A percentile compares a stretch with the other conserved stretches of the same genome.
Conservation (phyloP, 306 rosid genomes). For the Cyclanthera cordifolia region DNA sequence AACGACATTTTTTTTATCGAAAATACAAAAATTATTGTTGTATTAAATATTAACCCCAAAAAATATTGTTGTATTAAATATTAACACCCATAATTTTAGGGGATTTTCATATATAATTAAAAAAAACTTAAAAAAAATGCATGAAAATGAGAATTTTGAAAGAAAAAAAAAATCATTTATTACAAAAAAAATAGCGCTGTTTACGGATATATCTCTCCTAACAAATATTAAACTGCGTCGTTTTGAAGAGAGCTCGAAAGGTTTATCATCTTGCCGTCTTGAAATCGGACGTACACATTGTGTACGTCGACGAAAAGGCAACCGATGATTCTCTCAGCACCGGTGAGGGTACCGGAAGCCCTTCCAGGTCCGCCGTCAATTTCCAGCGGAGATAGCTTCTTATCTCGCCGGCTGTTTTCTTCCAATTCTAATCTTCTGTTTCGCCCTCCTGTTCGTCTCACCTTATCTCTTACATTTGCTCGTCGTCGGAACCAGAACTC, state of each 20-base stretch:
- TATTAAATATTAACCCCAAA: no score
- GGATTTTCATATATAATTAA: no score
- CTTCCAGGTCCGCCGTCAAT: slow-evolving; percentile 26
- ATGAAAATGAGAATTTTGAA: no score
- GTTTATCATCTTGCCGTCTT: not conserved
- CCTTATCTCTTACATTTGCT: slow-evolving; percentile 25
- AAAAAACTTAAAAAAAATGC: no score
- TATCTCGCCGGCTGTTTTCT: not conserved
- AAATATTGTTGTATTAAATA: no score
- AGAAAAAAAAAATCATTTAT: no score
- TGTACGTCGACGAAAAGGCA: not conserved
- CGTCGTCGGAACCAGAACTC: slow-evolving; percentile 27
- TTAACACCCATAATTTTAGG: not conserved
- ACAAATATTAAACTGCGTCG: not conserved
- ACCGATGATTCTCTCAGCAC: slow-evolving; percentile 8
- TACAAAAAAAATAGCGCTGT: no score
- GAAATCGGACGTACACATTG: not conserved
- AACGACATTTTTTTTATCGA: no score
- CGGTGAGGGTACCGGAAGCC: slow-evolving; percentile 20
- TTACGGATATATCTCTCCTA: no score
- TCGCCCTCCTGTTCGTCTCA: slow-evolving; percentile 30
- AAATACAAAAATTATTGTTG: no score
- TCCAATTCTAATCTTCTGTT: slow-evolving; percentile 20
- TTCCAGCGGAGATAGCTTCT: slow-evolving; percentile 16
- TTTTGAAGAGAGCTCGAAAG: not conserved